phyloP scores from a whole-genome alignment of 2,329 filamentous ascomycete species.

The Sordariomycetes sp. region DNA sequence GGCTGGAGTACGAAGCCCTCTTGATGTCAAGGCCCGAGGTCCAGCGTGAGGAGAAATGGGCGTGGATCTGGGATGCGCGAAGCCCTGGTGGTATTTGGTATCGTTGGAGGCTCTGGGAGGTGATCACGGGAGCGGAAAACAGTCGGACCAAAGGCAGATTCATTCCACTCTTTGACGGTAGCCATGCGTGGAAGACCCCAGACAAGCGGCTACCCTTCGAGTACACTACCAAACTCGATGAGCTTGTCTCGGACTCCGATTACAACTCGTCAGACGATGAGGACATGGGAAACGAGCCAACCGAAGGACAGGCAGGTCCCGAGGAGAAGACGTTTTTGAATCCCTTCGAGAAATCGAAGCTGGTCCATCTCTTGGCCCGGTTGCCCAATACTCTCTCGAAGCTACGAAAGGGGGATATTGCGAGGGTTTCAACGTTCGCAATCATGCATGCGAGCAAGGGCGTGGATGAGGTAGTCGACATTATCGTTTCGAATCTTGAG shows the following conservation, averaged over 20 bases:
- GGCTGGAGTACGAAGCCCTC: constrained; percentile 81
- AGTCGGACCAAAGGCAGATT: constrained; percentile 40
- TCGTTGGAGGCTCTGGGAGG: constrained; percentile 82
- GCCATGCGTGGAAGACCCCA: constrained; percentile 69
- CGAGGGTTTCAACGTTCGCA: constrained; percentile 77
- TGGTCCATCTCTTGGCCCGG: constrained; percentile 74
- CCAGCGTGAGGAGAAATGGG: constrained; percentile 81
- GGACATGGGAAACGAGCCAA: constrained; percentile 52
- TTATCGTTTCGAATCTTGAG: constrained; percentile 75
- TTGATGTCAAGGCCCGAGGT: constrained; percentile 82
- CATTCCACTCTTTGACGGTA: constrained; percentile 64
- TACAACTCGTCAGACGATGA: constrained; percentile 86
- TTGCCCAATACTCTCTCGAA: constrained; percentile 67
- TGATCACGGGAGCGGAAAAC: constrained; percentile 57
- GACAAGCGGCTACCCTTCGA: constrained; percentile 70
- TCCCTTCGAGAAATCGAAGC: constrained; percentile 73
- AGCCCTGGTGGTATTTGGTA: constrained; percentile 81
- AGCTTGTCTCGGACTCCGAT: constrained; percentile 75
- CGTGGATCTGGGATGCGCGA: constrained; percentile 84
- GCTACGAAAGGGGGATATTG: constrained; percentile 77
- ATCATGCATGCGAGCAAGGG: constrained; percentile 79
- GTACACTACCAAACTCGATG: constrained; percentile 65
- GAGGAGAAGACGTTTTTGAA: constrained; percentile 60
- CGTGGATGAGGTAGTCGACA: constrained; percentile 83
- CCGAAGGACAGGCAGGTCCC: constrained; percentile 34